Evolutionary conservation across 192 early-diverging fungal genomes (phyloP).

Genomic region (Coemansia reversa): DNA sequence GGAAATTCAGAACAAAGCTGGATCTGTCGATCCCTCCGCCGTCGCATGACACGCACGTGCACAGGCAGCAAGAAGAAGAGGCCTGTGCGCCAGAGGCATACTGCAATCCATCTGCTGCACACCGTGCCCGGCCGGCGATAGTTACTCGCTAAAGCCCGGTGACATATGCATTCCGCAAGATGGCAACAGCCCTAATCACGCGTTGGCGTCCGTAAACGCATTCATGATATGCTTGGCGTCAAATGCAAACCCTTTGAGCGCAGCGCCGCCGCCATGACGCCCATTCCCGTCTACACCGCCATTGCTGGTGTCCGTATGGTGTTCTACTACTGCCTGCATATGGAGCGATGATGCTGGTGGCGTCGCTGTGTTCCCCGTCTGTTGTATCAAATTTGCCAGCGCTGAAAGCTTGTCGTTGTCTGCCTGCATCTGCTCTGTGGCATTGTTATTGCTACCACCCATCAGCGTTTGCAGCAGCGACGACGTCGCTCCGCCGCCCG

Average conservation of each 20-base stretch:
- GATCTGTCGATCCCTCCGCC: not conserved
- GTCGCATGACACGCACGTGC: not conserved
- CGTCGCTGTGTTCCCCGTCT: slow-evolving; percentile 32
- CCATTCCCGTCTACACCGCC: slow-evolving; percentile 4
- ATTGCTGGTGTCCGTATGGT: slow-evolving; percentile 4
- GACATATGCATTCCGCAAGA: not conserved
- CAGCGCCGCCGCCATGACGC: slow-evolving; percentile 7
- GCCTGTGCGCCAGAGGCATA: not conserved
- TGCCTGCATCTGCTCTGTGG: not conserved
- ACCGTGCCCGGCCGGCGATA: not conserved
- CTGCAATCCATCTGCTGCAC: not conserved
- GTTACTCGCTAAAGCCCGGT: not conserved
- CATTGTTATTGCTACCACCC: slow-evolving; percentile 16
- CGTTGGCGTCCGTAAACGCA: slow-evolving; percentile 17
- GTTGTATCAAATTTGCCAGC: slow-evolving; percentile 52
- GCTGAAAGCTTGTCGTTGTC: slow-evolving; percentile 36
- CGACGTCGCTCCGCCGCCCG: slow-evolving; percentile 13
- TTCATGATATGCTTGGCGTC: slow-evolving; percentile 40
- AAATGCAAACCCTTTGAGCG: slow-evolving; percentile 31
- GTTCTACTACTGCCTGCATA: not conserved
- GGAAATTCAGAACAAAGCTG: not conserved
- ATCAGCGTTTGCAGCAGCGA: slow-evolving; percentile 57
- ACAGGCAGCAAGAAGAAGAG: not conserved
- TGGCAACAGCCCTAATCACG: not conserved
- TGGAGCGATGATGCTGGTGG: slow-evolving; percentile 10